Percentiles rank a stretch among this genome's conserved stretches.
These are phyloP conservation scores for Fomitopsis pulvina DNA, from an alignment of 768 basidiomycete genomes.

Conservation along the genomic window DNA sequence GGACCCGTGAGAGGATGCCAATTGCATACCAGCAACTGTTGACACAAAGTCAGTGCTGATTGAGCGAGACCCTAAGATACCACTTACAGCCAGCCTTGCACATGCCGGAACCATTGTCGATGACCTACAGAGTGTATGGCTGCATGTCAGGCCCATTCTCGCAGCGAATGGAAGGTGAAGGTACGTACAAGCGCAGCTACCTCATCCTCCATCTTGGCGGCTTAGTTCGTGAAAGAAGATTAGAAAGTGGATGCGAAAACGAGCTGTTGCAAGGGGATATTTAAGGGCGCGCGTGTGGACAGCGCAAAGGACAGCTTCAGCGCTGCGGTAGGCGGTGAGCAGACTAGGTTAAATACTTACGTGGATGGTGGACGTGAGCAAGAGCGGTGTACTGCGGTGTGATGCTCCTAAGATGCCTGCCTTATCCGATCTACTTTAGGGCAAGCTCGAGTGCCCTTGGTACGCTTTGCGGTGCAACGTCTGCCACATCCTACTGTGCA, in stretches of 20 bases:
- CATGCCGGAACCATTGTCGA: constrained; percentile 97
- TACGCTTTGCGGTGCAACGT: too few species aligned
- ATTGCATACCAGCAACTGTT: constrained; percentile 17
- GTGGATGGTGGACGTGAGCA: constrained; percentile 21
- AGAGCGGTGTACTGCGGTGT: constrained; percentile 16
- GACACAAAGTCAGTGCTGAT: background rate
- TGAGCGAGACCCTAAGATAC: background rate
- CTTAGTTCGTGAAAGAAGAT: constrained; percentile 20
- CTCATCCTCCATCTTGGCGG: constrained; percentile 53
- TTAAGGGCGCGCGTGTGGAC: constrained; percentile 7
- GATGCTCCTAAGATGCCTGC: constrained; percentile 10
- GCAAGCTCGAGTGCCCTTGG: constrained; percentile 14
- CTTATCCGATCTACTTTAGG: constrained; percentile 27
- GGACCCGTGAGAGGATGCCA: constrained; percentile 37
- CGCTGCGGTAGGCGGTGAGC: constrained; percentile 9
- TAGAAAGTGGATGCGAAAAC: constrained; percentile 15
- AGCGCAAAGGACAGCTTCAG: constrained; percentile 9
- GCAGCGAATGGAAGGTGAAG: background rate
- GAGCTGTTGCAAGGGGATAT: constrained; percentile 13
- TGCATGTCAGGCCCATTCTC: background rate
- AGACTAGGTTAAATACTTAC: constrained; percentile 6
- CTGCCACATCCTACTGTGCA: too few species aligned
- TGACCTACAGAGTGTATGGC: constrained; percentile 44
- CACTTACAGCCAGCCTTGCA: constrained; percentile 98
- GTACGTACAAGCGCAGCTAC: constrained; percentile 46